A percentile compares a stretch with the other conserved stretches of the same genome.
These are phyloP conservation scores for Sporothrix sp. DNA, from an alignment of 2,329 filamentous ascomycete genomes.

Conservation along the genomic window DNA sequence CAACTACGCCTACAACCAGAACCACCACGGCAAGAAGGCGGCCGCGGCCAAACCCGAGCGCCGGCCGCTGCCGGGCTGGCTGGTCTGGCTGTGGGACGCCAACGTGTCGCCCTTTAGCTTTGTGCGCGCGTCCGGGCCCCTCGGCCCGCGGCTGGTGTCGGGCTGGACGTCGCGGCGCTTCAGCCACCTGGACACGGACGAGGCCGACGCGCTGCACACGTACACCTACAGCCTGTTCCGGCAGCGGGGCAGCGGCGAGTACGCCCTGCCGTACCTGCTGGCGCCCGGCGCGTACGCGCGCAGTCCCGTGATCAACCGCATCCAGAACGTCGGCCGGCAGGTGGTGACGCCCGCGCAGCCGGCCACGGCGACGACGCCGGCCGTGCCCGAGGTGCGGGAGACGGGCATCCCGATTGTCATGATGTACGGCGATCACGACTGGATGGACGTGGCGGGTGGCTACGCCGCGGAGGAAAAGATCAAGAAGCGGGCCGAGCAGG, in stretches of 20 bases:
- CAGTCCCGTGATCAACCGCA: slow-evolving; percentile 74
- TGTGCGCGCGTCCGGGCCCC: slow-evolving; percentile 75
- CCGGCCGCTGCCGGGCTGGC: slow-evolving; percentile 68
- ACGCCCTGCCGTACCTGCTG: slow-evolving; percentile 83
- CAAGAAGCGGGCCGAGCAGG: slow-evolving; percentile 52
- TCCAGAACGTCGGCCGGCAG: slow-evolving; percentile 79
- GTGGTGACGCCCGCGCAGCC: slow-evolving; percentile 27
- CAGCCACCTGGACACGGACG: slow-evolving; percentile 69
- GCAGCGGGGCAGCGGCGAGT: slow-evolving; percentile 86
- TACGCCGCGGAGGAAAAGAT: slow-evolving; percentile 71
- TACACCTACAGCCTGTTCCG: slow-evolving; percentile 94
- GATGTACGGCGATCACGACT: slow-evolving; percentile 97
- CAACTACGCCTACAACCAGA: slow-evolving; percentile 25
- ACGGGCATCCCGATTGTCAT: slow-evolving; percentile 75
- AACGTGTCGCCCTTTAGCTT: slow-evolving; percentile 93
- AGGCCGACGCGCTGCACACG: slow-evolving; percentile 77
- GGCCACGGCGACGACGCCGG: slow-evolving; percentile 19
- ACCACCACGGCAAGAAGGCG: slow-evolving; percentile 13
- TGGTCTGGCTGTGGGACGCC: slow-evolving; percentile 90
- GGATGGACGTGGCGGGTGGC: slow-evolving; percentile 93
- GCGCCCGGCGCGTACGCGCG: slow-evolving; percentile 90
- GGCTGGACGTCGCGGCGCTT: slow-evolving; percentile 93
- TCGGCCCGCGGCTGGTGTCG: slow-evolving; percentile 85
- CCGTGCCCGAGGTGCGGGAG: slow-evolving; percentile 31
- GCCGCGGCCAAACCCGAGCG: slow-evolving; percentile 22